Evolutionary conservation across 495 filamentous ascomycete species (phyloP).

Genomic region (Saxophila tyrrhenica): DNA sequence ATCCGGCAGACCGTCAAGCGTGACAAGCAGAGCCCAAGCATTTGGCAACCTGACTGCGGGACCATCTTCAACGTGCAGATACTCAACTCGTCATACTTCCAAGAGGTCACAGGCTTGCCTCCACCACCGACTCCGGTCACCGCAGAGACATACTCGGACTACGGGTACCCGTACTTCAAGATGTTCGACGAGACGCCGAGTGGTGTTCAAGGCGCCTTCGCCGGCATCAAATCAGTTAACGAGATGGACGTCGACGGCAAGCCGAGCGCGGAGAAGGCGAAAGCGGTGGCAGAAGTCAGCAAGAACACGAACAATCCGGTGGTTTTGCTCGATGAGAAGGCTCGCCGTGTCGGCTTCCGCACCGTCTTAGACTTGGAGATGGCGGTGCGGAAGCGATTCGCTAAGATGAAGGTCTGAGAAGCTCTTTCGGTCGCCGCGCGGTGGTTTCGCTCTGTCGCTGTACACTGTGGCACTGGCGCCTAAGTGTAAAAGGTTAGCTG

Average conservation of each 20-base stretch:
- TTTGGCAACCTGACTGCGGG: slow-evolving; percentile 12
- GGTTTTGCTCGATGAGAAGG: slow-evolving; percentile 6
- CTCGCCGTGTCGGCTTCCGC: slow-evolving; percentile 1
- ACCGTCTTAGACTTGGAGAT: slow-evolving; percentile 2
- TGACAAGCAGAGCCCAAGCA: slow-evolving; percentile 6
- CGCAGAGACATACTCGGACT: slow-evolving; percentile 12
- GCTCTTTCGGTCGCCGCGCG: too few relatives aligned
- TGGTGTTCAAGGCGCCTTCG: slow-evolving; percentile 20
- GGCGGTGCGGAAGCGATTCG: slow-evolving; percentile 8
- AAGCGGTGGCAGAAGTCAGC: slow-evolving; percentile 11
- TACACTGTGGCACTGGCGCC: too few relatives aligned
- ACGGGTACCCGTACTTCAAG: slow-evolving; percentile 24
- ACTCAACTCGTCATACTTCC: slow-evolving; percentile 20
- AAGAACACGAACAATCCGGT: slow-evolving; percentile 1
- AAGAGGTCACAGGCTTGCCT: slow-evolving; percentile 10
- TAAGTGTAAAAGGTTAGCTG: background rate
- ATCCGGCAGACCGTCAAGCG: slow-evolving; percentile 21
- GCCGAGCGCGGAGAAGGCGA: slow-evolving; percentile 3
- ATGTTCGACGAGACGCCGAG: slow-evolving; percentile 16
- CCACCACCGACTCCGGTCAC: slow-evolving; percentile 17
- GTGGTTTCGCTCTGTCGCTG: too few relatives aligned
- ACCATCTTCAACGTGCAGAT: slow-evolving; percentile 23
- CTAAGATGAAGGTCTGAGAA: background rate
- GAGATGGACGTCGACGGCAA: slow-evolving; percentile 12
- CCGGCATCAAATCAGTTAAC: slow-evolving; percentile 18